Conservation (phyloP, 164 flowering plant genomes). For the Kingdonia uniflora region DNA sequence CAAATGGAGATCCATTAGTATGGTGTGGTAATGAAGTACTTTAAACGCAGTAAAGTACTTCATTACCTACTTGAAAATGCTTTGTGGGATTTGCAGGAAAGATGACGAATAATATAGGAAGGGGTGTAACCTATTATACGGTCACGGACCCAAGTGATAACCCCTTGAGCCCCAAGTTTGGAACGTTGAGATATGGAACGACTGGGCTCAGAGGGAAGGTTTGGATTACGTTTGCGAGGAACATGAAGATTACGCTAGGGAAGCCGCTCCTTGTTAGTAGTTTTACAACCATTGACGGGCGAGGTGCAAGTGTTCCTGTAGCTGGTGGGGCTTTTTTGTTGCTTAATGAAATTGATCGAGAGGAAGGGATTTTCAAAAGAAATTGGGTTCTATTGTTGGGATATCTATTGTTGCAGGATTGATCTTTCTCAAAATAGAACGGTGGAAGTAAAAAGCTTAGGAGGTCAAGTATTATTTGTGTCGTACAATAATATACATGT, state of each 20-base stretch:
- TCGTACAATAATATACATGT: too few relatives aligned
- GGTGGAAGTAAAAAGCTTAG: too few relatives aligned
- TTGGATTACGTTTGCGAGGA: slow-evolving; percentile 64
- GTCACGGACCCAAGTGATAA: too few relatives aligned
- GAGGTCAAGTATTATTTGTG: too few relatives aligned
- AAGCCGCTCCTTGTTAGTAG: slow-evolving; percentile 60
- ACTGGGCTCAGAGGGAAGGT: slow-evolving; percentile 40
- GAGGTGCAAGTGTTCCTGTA: slow-evolving; percentile 58
- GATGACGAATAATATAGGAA: too few relatives aligned
- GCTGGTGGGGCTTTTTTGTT: slow-evolving; percentile 46
- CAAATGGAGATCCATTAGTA: too few relatives aligned
- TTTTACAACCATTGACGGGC: slow-evolving; percentile 62
- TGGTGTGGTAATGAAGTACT: too few relatives aligned
- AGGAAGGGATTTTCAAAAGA: too few relatives aligned
- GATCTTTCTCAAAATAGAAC: too few relatives aligned
- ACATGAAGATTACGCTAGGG: slow-evolving; percentile 52
- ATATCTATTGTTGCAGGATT: too few relatives aligned
- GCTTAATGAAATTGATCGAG: slow-evolving; percentile 35
- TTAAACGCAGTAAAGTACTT: slow-evolving; percentile 22
- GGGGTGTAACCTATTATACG: too few relatives aligned
- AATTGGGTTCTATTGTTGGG: too few relatives aligned
- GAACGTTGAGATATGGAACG: slow-evolving; percentile 61
- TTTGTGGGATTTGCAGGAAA: slow-evolving; percentile 76
- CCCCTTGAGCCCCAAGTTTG: slow-evolving; percentile 44
- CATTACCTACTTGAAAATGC: slow-evolving; percentile 54